Conservation (phyloP, 2,329 filamentous ascomycete genomes). For the Ceratocystis albifundus region DNA sequence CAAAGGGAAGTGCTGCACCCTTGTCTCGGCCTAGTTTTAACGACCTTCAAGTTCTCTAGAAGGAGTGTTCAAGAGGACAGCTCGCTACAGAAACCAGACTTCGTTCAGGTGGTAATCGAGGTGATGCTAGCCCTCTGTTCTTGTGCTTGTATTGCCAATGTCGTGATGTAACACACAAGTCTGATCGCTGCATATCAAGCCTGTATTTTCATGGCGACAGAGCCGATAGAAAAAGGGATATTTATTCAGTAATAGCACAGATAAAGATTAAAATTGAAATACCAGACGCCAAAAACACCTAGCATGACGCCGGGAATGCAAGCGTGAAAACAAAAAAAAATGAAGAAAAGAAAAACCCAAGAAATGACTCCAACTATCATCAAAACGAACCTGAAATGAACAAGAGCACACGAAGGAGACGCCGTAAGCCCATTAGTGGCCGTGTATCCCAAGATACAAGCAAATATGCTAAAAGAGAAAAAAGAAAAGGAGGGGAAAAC, state of each 20-base stretch:
- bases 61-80: too few species aligned
- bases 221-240: not conserved
- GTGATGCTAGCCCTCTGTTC: too few species aligned
- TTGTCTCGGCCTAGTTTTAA: not conserved
- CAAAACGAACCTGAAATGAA: conserved; percentile 8
- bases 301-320: not conserved
- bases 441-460: not conserved
- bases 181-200: not conserved
- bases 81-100: not conserved
- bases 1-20: not conserved
- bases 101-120: too few species aligned
- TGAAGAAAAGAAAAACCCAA: too few species aligned
- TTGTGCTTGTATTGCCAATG: not conserved
- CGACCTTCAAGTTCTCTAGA: not conserved
- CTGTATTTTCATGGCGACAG: not conserved
- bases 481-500: not conserved
- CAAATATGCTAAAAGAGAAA: not conserved
- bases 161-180: not conserved
- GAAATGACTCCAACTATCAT: not conserved
- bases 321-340: not conserved
- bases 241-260: not conserved
- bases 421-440: not conserved
- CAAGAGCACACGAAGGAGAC: not conserved
- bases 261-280: not conserved
- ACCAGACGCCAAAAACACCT: not conserved